Evolutionary conservation across 2,329 filamentous ascomycete species (phyloP), one percentile per base, ranked within the genome.

Genomic region (Hyphodiscus sp.): DNA sequence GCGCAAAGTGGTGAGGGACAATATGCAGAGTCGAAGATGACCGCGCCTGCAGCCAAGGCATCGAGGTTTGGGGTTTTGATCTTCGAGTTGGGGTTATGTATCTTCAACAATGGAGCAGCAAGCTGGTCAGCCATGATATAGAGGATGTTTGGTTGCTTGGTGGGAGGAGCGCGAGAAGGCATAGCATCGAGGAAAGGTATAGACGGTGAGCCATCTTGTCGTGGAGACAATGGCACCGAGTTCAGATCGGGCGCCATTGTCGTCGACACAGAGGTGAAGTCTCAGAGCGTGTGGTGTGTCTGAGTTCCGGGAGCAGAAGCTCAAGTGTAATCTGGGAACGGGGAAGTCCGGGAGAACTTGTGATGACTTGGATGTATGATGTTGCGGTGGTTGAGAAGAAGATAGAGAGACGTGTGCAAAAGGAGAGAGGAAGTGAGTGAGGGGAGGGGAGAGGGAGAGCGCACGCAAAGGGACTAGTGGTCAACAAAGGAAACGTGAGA

Each of bases 51-150:
- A 1, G 91, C 90, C 58, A 96, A 79, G 49, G 83, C 81, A 71
- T 96, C 89, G 56, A 96, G 81, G 73, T 96, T 85, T 47, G 91
- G 91, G 1, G 91, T 96, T 73, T 91, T 89, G 78, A 96, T 96
- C 68, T 89, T 87, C 1, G 91, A 95, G 50, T 86, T 77, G 45
- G 85, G 80, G 71, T 96, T 91, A 76, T 96, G 91, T 76, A 96
- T 92, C 75, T 91, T 92, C 62, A 96, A 82, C 63, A 91, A 80
- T 18, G 91, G 91, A 26, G 91, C 91, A 18, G 91, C 88, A 70
- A 96, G 83, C 75, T 96, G 91, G 73, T 96, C 91, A 51, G 91
- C 91, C 91, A 96, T 96, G 74, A 96, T 95, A 76, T 94, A 96
- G 46, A 91, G 77, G 62, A 92, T 88, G 71, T 91, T 91, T 57